Base-by-base conservation (phyloP, 441 rosid species). In the Daphne laureola region DNA sequence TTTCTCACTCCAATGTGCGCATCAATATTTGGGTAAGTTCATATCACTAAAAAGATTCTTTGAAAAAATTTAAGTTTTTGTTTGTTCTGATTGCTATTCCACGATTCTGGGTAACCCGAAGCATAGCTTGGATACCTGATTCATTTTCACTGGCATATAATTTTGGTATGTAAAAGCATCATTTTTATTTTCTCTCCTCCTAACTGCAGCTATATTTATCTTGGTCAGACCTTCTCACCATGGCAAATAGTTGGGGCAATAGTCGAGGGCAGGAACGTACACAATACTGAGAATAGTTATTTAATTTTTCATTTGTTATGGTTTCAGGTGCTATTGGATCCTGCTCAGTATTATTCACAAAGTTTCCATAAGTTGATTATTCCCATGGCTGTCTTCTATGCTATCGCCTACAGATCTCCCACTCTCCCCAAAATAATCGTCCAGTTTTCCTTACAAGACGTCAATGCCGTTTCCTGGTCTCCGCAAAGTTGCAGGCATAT, bases 1-100 rank as follows among this genome's bases (percentile, higher is more conserved):
- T 88, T 88, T 59, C 75, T 84, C 58, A 88, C 96, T 53, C 96
- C 96, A 6, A 78, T 86, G 95, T 86, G 88, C 67, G 96, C 96
- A 36, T 88, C 96, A 35, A 65, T 92, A 55, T 88, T 84, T 51
- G 96, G 96, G 95, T 88, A 76, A 81, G 84, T 38, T 68, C 35
- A 14, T 68, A 44, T 49, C 27, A 26, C 14, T 17, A 3, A 12
- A 38, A 61, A 21, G 44, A 31, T 50, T 58, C 15, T 14, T 21
- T 4, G 15, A 35, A 36, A 16, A 31, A 40, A 55, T 14, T 17
- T 26, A 23, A 46, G 41, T 5, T 31, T 4, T 5, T 23, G 15
- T 31, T 14, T n/a, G 15, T 3, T 49, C 23, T 11, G 11, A 40
- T 42, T 17, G 21, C 27, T 6, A 13, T 31, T 31, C 38, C 11